phyloP scores from a whole-genome alignment of 768 basidiomycete species.

The Mycena rebaudengoi region DNA sequence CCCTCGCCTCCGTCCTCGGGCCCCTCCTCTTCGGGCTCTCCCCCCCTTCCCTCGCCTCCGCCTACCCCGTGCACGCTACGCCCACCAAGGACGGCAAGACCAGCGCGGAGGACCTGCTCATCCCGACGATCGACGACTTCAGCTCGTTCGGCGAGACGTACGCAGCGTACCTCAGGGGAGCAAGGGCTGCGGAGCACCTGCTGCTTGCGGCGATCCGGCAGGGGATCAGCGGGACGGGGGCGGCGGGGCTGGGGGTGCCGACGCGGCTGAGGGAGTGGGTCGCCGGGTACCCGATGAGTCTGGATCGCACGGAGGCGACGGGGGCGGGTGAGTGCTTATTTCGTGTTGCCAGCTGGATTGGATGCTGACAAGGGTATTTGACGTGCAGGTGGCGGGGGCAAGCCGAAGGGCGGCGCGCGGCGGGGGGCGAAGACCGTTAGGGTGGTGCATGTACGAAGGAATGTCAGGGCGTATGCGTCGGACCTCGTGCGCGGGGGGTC shows the following conservation, averaged over 20 bases:
- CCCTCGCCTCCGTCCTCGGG: slow-evolving; percentile 86
- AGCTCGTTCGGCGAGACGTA: slow-evolving; percentile 63
- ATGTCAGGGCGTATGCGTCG: slow-evolving; percentile 87
- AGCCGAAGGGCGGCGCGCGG: slow-evolving; percentile 67
- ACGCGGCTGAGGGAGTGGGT: slow-evolving; percentile 21
- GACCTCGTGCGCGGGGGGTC: slow-evolving; percentile 79
- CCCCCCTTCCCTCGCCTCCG: not conserved
- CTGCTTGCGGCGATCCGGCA: slow-evolving; percentile 92
- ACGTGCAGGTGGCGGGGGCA: slow-evolving; percentile 50
- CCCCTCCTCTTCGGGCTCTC: slow-evolving; percentile 4
- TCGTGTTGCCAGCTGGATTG: too few species aligned
- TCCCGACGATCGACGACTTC: slow-evolving; percentile 23
- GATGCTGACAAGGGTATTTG: too few species aligned
- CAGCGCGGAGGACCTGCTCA: slow-evolving; percentile 14
- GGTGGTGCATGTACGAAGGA: slow-evolving; percentile 78
- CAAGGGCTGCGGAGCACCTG: slow-evolving; percentile 91
- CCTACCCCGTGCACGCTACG: not conserved
- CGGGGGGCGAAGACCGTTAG: slow-evolving; percentile 81
- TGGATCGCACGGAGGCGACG: not conserved
- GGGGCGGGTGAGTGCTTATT: not conserved
- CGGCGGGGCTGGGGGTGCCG: slow-evolving; percentile 19
- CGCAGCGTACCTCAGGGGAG: slow-evolving; percentile 78
- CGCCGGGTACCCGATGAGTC: slow-evolving; percentile 9
- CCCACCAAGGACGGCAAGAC: slow-evolving; percentile 2
- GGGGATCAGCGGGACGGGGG: slow-evolving; percentile 56